Conservation (phyloP, 192 early-diverging fungal genomes). For the Coemansia sp. region DNA sequence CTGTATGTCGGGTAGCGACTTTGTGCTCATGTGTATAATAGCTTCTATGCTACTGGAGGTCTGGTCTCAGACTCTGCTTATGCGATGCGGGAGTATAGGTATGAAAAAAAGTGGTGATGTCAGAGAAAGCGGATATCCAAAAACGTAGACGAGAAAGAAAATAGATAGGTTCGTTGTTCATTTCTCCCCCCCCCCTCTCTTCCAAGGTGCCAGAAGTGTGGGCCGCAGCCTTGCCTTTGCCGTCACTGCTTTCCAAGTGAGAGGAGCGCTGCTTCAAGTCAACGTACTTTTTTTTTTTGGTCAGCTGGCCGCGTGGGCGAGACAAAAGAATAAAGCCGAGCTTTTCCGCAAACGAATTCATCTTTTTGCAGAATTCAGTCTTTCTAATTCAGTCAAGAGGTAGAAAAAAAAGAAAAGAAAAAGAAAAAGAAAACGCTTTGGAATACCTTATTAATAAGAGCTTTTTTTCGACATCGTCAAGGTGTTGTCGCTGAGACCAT, state of each 20-base stretch:
- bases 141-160: no score
- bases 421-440: background rate
- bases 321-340: background rate
- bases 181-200: no score
- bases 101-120: no score
- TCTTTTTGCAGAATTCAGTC: background rate
- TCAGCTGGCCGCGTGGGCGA: background rate
- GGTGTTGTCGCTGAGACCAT: no score
- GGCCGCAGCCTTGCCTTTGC: background rate
- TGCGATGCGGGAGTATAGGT: background rate
- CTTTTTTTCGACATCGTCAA: no score
- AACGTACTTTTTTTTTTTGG: background rate
- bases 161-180: no score
- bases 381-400: background rate
- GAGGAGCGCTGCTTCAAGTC: background rate
- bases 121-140: no score
- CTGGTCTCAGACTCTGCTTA: background rate
- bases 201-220: background rate
- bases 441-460: no score
- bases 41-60: background rate
- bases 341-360: constrained; percentile 1
- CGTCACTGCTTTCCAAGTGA: background rate
- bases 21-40: constrained; percentile 15
- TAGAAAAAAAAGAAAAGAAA: background rate
- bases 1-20: constrained; percentile 10